A percentile compares a stretch with the other conserved stretches of the same genome.
Evolutionary conservation across 2,329 filamentous ascomycete genomes (phyloP).

Genomic region (Pleurostoma richardsiae): DNA sequence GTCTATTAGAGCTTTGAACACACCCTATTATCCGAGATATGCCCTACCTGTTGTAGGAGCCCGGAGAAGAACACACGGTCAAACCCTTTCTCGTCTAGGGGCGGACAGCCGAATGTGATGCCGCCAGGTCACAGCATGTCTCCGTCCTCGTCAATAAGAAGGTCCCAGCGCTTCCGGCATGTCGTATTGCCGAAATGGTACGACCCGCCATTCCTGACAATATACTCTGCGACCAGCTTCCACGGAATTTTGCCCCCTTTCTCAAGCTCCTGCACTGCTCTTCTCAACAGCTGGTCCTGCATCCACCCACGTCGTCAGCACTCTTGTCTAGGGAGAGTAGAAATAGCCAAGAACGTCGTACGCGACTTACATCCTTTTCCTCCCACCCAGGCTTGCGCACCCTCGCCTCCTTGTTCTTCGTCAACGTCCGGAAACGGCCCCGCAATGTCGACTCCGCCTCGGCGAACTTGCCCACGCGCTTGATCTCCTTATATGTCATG

Average conservation of each 20-base stretch:
- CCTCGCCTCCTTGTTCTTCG: constrained; percentile 56
- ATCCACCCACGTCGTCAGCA: neutral
- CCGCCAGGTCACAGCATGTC: neutral
- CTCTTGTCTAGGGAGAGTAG: neutral
- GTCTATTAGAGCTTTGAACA: too few species aligned
- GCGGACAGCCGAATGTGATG: too few species aligned
- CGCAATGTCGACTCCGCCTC: constrained; percentile 70
- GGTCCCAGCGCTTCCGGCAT: constrained; percentile 53
- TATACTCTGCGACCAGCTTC: constrained; percentile 52
- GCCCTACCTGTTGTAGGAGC: too few species aligned
- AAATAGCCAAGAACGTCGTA: constrained; percentile 24
- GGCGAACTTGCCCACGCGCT: constrained; percentile 43
- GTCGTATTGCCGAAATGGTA: constrained; percentile 57
- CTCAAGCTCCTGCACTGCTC: constrained; percentile 33
- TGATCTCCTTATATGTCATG: constrained; percentile 62
- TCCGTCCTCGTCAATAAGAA: constrained; percentile 22
- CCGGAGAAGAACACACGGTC: too few species aligned
- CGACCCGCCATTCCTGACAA: constrained; percentile 43
- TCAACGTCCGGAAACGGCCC: constrained; percentile 61
- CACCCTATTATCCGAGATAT: too few species aligned
- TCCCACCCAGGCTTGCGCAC: constrained; percentile 64
- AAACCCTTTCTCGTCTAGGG: too few species aligned
- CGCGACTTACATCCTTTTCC: constrained; percentile 53
- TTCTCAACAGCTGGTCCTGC: constrained; percentile 38
- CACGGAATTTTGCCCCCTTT: constrained; percentile 42